Conservation (phyloP, 1,139 yeast genomes). For the Blastobotrys illinoisensis region DNA sequence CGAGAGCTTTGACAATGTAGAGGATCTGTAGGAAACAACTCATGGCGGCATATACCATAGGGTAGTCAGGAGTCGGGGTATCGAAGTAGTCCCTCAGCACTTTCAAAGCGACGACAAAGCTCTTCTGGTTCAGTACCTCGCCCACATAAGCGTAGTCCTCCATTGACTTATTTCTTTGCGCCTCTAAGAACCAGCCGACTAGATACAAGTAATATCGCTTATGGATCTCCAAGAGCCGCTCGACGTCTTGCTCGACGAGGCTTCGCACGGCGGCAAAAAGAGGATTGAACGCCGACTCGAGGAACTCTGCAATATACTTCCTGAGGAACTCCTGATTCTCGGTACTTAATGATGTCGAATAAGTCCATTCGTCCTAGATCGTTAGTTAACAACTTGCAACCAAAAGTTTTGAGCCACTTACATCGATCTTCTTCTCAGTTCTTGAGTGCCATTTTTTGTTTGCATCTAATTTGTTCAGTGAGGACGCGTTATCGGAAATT, state of each 20-base stretch:
- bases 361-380: slow-evolving; percentile 25
- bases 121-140: slow-evolving; percentile 58
- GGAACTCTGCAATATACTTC: slow-evolving; percentile 51
- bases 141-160: slow-evolving; percentile 54
- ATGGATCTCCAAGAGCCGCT: slow-evolving; percentile 31
- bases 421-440: slow-evolving; percentile 15
- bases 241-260: slow-evolving; percentile 42
- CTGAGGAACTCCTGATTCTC: slow-evolving; percentile 36
- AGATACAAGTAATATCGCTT: slow-evolving; percentile 53
- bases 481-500: slow-evolving; percentile 41
- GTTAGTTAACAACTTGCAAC: slow-evolving; percentile 31
- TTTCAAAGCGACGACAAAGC: slow-evolving; percentile 55
- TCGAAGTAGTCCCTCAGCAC: slow-evolving; percentile 51
- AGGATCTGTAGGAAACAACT: slow-evolving; percentile 64
- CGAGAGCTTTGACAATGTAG: slow-evolving; percentile 48
- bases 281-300: slow-evolving; percentile 73
- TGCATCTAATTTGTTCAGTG: slow-evolving; percentile 57
- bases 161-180: slow-evolving; percentile 22
- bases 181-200: slow-evolving; percentile 63
- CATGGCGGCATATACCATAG: slow-evolving; percentile 59
- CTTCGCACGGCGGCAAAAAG: slow-evolving; percentile 51
- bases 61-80: slow-evolving; percentile 28
- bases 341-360: slow-evolving; percentile 29
- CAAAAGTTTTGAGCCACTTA: slow-evolving; percentile 40
- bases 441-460: slow-evolving; percentile 58